Conservation (phyloP, 257 asterid species). For the Nicotiana tomentosiformis region DNA sequence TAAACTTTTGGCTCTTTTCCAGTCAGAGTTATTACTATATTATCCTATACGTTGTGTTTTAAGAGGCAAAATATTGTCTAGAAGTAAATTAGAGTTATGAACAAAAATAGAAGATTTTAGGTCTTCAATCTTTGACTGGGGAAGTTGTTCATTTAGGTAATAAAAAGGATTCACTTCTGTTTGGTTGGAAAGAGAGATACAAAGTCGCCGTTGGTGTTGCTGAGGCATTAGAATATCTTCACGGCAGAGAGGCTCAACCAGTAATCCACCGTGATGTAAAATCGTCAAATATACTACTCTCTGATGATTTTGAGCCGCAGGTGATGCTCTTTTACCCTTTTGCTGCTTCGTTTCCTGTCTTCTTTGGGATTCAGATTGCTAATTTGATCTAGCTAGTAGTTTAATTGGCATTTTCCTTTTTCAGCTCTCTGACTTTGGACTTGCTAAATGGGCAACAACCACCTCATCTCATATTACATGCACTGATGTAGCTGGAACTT, state of each 20-base stretch:
- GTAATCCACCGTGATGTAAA: slow-evolving; percentile 93
- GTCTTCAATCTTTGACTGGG: background rate
- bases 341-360: background rate
- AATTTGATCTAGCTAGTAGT: background rate
- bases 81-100: background rate
- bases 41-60: background rate
- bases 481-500: slow-evolving; percentile 89
- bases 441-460: slow-evolving; percentile 89
- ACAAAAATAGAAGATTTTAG: background rate
- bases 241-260: slow-evolving; percentile 55
- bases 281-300: slow-evolving; percentile 83
- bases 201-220: slow-evolving; percentile 90
- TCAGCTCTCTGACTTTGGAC: slow-evolving; percentile 96
- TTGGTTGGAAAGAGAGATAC: slow-evolving; percentile 75
- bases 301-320: slow-evolving; percentile 91
- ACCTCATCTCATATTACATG: slow-evolving; percentile 70
- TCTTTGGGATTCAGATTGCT: background rate
- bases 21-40: background rate
- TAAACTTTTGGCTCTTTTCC: background rate
- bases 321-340: slow-evolving; percentile 25
- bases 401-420: slow-evolving; percentile 3
- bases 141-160: slow-evolving; percentile 36
- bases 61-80: background rate
- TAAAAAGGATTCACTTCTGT: slow-evolving; percentile 36
- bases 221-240: slow-evolving; percentile 91